A percentile compares a stretch with the other conserved stretches of the same genome.
phyloP scores from a whole-genome alignment of 768 basidiomycete genomes.

The Hericium alpestre region DNA sequence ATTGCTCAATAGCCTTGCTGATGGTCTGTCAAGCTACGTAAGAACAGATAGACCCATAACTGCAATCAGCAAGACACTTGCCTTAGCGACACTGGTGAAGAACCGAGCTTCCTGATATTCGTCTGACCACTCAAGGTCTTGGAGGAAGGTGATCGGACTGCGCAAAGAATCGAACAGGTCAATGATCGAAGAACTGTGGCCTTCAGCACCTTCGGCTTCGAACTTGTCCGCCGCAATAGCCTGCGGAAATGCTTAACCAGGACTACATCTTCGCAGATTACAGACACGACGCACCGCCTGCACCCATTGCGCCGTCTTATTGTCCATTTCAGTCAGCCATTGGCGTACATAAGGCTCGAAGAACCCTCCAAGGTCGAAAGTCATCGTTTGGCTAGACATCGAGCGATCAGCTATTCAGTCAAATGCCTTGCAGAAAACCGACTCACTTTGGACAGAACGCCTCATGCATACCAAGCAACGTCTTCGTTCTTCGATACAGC shows the following conservation, averaged over 20 bases:
- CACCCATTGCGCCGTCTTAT: slow-evolving; percentile 90
- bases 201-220: slow-evolving; percentile 66
- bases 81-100: slow-evolving; percentile 82
- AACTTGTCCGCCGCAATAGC: slow-evolving; percentile 84
- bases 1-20: slow-evolving; percentile 85
- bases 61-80: slow-evolving; percentile 19
- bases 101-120: slow-evolving; percentile 82
- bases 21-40: slow-evolving; percentile 50
- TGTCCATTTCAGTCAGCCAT: slow-evolving; percentile 84
- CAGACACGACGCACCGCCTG: slow-evolving; percentile 54
- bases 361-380: slow-evolving; percentile 63
- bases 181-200: slow-evolving; percentile 93
- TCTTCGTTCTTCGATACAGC: slow-evolving; percentile 70
- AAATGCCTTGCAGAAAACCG: too few species aligned
- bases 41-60: not conserved
- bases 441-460: slow-evolving; percentile 76
- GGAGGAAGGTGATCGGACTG: slow-evolving; percentile 79
- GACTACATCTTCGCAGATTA: not conserved
- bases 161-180: slow-evolving; percentile 92
- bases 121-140: slow-evolving; percentile 88
- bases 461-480: slow-evolving; percentile 65
- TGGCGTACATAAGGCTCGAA: slow-evolving; percentile 83
- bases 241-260: slow-evolving; percentile 23
- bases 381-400: slow-evolving; percentile 35
- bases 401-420: too few species aligned